Percentiles rank a stretch among this genome's conserved stretches.
Evolutionary conservation across 2,329 filamentous ascomycete species (phyloP).

Genomic region (Microdochium bolleyi): DNA sequence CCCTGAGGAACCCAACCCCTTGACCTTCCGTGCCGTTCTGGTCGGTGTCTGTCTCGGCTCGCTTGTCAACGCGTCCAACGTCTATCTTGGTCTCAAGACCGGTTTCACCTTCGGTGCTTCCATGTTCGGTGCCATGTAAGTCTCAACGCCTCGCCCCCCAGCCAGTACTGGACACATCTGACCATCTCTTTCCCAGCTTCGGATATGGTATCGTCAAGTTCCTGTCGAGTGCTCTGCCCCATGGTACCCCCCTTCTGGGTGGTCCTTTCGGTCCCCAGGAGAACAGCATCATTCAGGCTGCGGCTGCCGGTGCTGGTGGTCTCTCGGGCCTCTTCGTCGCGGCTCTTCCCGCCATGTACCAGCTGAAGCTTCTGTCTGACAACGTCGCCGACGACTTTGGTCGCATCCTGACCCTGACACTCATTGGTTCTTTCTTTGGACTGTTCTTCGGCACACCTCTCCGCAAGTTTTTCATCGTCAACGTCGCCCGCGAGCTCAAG

Average conservation of each 20-base stretch:
- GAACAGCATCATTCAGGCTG: conserved; percentile 54
- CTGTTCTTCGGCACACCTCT: conserved; percentile 56
- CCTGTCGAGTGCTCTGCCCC: conserved; percentile 37
- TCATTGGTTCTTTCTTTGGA: conserved; percentile 56
- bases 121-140: conserved; percentile 40
- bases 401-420: conserved; percentile 50
- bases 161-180: neutral
- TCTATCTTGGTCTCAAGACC: conserved; percentile 51
- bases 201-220: conserved; percentile 51
- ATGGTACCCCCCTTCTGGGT: conserved; percentile 42
- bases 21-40: conserved; percentile 47
- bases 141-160: neutral
- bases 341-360: conserved; percentile 53
- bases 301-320: conserved; percentile 51
- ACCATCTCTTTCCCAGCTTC: conserved; percentile 19
- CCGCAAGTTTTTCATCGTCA: conserved; percentile 62
- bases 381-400: conserved; percentile 47
- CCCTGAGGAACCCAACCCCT: conserved; percentile 35
- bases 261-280: conserved; percentile 49
- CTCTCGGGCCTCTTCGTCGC: conserved; percentile 50
- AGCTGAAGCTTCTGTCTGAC: conserved; percentile 38
- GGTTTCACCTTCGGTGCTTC: conserved; percentile 40
- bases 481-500: conserved; percentile 51
- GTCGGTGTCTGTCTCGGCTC: conserved; percentile 48
- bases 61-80: conserved; percentile 53